A percentile compares a stretch with the other conserved stretches of the same genome.
Conservation (phyloP, 805 yeast species). For the Wickerhamiella lipophila region DNA sequence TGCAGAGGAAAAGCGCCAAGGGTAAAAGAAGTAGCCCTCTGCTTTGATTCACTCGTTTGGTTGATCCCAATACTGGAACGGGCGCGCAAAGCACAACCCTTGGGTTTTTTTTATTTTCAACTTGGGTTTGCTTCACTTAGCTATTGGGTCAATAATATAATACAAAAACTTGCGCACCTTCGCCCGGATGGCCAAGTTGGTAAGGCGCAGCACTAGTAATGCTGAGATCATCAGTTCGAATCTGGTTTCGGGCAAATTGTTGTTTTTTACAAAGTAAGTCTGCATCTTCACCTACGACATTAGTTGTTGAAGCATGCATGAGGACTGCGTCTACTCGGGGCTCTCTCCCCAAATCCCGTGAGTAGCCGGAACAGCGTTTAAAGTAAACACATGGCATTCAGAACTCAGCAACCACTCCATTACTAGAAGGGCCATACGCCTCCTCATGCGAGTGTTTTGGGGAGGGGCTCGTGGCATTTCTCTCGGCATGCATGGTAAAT, state of each 20-base stretch:
- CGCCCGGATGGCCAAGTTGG: constrained; percentile 53
- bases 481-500: not conserved
- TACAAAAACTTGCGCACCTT: no score
- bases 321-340: not conserved
- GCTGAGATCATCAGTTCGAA: constrained; percentile 74
- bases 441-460: not conserved
- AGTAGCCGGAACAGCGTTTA: no score
- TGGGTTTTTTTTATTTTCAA: no score
- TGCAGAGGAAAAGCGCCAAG: not conserved
- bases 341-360: no score
- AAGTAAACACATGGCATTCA: no score
- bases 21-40: not conserved
- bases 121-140: no score
- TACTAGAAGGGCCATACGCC: no score
- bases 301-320: not conserved
- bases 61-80: not conserved
- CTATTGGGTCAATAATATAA: no score
- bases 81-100: not conserved
- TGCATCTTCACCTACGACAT: not conserved
- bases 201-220: constrained; percentile 84
- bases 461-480: not conserved
- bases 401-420: no score
- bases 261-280: constrained; percentile 14
- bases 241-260: constrained; percentile 52
- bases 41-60: not conserved